phyloP scores from a whole-genome alignment of 441 rosid species.

The Gossypium laxum region DNA sequence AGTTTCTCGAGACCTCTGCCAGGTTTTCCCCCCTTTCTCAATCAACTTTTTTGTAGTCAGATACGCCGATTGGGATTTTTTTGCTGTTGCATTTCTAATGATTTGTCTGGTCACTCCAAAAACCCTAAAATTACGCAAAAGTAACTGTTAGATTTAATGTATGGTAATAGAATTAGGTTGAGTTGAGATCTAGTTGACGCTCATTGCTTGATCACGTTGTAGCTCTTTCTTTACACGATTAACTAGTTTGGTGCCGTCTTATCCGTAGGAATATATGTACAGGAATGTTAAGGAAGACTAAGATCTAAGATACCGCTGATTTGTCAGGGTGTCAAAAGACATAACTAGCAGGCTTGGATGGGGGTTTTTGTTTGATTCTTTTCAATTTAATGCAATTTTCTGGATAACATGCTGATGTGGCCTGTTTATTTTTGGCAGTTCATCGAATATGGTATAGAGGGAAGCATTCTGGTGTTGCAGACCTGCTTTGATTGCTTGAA shows the following conservation, averaged over 20 bases:
- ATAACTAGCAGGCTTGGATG: background rate
- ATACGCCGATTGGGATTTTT: background rate
- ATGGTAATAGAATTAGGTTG: background rate
- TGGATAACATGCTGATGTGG: background rate
- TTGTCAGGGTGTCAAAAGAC: background rate
- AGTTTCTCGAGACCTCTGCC: constrained; percentile 44
- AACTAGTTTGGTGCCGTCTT: background rate
- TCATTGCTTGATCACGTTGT: background rate
- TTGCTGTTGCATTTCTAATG: background rate
- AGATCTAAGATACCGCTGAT: background rate
- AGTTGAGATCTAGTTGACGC: background rate
- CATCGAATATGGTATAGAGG: constrained; percentile 52
- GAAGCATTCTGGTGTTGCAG: constrained; percentile 46
- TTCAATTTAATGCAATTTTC: background rate
- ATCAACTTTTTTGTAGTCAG: background rate
- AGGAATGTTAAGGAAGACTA: background rate
- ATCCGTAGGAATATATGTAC: background rate
- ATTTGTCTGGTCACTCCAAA: background rate
- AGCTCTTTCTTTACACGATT: background rate
- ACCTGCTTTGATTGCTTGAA: constrained; percentile 54
- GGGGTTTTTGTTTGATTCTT: background rate
- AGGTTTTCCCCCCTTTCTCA: constrained; percentile 31
- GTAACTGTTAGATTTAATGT: background rate
- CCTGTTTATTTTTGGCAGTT: constrained; percentile 34
- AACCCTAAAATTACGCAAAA: constrained; percentile 11